Conservation (phyloP, 768 basidiomycete genomes). For the Boletus coccyginus region DNA sequence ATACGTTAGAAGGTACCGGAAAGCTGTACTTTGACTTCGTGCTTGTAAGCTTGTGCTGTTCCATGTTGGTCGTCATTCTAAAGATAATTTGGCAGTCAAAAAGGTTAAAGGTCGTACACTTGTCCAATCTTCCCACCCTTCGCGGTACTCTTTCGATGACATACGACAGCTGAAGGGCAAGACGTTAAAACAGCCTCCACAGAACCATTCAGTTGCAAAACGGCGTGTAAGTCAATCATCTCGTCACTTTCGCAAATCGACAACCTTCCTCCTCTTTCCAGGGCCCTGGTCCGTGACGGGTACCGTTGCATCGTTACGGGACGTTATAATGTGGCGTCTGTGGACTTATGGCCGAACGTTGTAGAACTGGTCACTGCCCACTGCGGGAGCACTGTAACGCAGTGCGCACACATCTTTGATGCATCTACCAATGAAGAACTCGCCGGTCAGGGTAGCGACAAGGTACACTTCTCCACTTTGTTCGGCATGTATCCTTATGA, state of each 20-base stretch:
- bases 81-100: background rate
- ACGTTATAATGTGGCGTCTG: background rate
- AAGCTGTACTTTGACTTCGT: background rate
- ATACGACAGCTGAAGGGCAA: background rate
- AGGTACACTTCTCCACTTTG: background rate
- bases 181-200: background rate
- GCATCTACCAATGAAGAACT: background rate
- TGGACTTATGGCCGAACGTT: background rate
- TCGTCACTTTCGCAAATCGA: background rate
- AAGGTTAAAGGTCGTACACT: background rate
- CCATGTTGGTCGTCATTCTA: background rate
- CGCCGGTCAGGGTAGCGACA: background rate
- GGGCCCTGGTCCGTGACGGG: background rate
- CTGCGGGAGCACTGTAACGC: background rate
- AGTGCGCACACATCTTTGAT: background rate
- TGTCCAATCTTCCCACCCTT: background rate
- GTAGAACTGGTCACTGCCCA: background rate
- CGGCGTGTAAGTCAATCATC: background rate
- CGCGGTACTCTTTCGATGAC: background rate
- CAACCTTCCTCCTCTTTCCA: background rate
- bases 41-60: background rate
- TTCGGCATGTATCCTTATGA: background rate
- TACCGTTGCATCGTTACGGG: background rate
- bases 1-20: background rate
- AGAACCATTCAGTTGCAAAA: background rate